Conservation (phyloP, 306 rosid genomes). For the Crotalaria pallida region DNA sequence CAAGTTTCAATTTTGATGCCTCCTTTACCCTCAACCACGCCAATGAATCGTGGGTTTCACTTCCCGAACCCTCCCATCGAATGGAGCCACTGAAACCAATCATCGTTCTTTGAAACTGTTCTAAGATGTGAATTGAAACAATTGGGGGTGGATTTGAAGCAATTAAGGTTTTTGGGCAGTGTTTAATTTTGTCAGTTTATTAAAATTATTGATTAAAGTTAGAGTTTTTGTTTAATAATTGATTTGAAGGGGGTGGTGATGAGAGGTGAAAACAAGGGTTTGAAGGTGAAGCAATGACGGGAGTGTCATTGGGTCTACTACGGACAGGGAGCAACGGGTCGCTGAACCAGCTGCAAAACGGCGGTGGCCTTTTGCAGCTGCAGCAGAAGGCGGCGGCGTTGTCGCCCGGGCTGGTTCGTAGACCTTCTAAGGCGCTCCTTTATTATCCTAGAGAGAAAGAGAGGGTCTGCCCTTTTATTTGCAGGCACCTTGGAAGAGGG, state of each 20-base stretch:
- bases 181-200: not conserved
- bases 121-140: conserved; percentile 17
- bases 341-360: conserved; percentile 64
- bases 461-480: conserved; percentile 47
- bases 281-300: conserved; percentile 69
- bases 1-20: conserved; percentile 19
- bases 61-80: not conserved
- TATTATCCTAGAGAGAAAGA: conserved; percentile 73
- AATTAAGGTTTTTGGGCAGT: conserved; percentile 14
- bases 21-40: not conserved
- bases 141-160: conserved; percentile 19
- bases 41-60: conserved; percentile 19
- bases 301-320: conserved; percentile 82
- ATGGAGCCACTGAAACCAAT: conserved; percentile 11
- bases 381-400: conserved; percentile 18
- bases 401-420: conserved; percentile 40
- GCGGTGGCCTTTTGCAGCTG: conserved; percentile 28
- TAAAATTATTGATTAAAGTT: not conserved
- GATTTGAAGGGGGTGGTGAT: conserved; percentile 42
- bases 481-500: conserved; percentile 60
- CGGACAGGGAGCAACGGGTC: conserved; percentile 77
- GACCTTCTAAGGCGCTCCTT: conserved; percentile 62
- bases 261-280: conserved; percentile 39
- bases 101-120: not conserved
- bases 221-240: not conserved